Evolutionary conservation across 345 rosid genomes (phyloP).

Genomic region (Eucalyptus decipiens): DNA sequence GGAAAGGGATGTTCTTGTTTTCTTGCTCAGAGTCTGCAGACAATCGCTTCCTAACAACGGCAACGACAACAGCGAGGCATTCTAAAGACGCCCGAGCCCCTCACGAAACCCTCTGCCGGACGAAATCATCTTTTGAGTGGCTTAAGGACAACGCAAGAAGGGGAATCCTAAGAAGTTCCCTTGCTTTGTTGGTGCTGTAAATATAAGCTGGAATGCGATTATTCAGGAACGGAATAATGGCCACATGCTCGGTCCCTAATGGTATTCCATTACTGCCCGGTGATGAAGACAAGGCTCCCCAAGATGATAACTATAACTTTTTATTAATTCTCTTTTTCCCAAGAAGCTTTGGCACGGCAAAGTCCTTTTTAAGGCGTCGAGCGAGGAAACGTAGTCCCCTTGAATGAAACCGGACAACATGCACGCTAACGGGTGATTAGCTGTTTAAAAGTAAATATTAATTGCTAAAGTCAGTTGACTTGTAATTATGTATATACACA

Average conservation of each 20-base stretch:
- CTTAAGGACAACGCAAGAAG: background rate
- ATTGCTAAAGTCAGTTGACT: background rate
- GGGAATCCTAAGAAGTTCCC: background rate
- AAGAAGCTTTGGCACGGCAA: background rate
- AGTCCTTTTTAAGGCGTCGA: background rate
- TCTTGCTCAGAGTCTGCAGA: background rate
- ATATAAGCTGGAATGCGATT: background rate
- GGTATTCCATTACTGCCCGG: background rate
- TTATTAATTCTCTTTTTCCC: background rate
- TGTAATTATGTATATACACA: fast-evolving
- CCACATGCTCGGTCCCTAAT: background rate
- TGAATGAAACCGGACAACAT: background rate
- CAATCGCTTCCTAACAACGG: background rate
- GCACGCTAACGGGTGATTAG: background rate
- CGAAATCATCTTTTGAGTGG: background rate
- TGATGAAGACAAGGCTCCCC: background rate
- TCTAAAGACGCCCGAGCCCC: background rate
- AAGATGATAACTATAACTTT: background rate
- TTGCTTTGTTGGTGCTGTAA: background rate
- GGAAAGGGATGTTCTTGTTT: background rate
- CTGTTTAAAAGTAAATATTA: background rate
- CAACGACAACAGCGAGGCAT: background rate
- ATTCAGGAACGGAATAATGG: background rate
- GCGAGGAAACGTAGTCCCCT: background rate
- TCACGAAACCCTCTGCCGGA: background rate